phyloP scores from a whole-genome alignment of 2,329 filamentous ascomycete genomes.

The Clonostachys rhizophaga region DNA sequence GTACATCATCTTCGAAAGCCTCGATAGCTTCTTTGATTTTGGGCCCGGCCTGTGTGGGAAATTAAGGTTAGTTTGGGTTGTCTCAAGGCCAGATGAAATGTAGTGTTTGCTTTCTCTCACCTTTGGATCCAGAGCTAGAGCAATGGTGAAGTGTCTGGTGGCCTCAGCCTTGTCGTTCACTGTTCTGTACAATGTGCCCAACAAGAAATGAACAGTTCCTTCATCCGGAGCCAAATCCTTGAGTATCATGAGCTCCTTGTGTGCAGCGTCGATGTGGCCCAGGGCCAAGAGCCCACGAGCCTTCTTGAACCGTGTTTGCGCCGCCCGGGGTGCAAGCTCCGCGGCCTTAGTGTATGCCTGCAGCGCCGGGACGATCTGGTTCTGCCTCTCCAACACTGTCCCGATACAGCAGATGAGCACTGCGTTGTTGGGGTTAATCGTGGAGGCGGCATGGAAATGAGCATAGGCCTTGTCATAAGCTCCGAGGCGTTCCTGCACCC shows the following conservation, averaged over 20 bases:
- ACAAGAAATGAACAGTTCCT: conserved; percentile 90
- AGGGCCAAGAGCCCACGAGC: conserved; percentile 80
- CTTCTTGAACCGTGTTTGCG: conserved; percentile 88
- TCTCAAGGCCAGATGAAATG: background rate
- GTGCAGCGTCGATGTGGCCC: conserved; percentile 63
- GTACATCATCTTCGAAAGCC: conserved; percentile 75
- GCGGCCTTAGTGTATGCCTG: conserved; percentile 79
- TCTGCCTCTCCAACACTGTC: conserved; percentile 82
- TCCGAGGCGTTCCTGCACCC: conserved; percentile 84
- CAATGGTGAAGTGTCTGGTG: conserved; percentile 92
- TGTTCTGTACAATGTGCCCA: conserved; percentile 77
- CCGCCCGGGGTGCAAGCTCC: conserved; percentile 73
- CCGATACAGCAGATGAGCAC: conserved; percentile 92
- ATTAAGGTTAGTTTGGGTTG: conserved; percentile 8
- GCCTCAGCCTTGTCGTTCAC: conserved; percentile 71
- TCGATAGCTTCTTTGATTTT: conserved; percentile 98
- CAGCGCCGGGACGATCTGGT: conserved; percentile 74
- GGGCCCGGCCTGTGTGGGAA: conserved; percentile 64
- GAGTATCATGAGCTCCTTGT: conserved; percentile 79
- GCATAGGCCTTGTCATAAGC: conserved; percentile 87
- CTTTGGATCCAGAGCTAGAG: conserved; percentile 94
- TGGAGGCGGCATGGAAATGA: conserved; percentile 83
- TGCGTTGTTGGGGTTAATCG: conserved; percentile 90
- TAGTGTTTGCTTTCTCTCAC: conserved; percentile 40
- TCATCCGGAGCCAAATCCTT: conserved; percentile 92